Evolutionary conservation across 495 filamentous ascomycete genomes (phyloP).

Genomic region (Talaromyces nanjingensis): DNA sequence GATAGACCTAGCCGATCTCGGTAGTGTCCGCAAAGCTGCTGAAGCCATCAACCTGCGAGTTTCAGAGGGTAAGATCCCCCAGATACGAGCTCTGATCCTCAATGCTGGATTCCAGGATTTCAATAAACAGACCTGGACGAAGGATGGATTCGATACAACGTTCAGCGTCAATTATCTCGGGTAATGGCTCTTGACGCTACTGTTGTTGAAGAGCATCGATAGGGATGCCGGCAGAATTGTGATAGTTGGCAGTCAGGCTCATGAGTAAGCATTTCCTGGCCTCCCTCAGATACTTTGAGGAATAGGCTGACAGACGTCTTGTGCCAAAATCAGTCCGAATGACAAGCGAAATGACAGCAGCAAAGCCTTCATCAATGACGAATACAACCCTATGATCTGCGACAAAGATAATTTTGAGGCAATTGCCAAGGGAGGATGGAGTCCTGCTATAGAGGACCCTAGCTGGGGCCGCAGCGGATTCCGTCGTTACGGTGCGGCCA

Average conservation of each 20-base stretch:
- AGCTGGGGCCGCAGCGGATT: too few relatives aligned
- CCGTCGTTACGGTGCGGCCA: slow-evolving; percentile 28
- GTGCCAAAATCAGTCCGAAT: not conserved
- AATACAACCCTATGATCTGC: slow-evolving; percentile 22
- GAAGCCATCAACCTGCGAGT: slow-evolving; percentile 11
- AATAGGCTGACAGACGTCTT: not conserved
- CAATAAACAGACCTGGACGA: slow-evolving; percentile 18
- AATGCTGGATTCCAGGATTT: slow-evolving; percentile 35
- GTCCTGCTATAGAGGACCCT: slow-evolving; percentile 13
- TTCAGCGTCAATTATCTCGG: slow-evolving; percentile 40
- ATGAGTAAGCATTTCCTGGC: slow-evolving; percentile 17
- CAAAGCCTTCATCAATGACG: slow-evolving; percentile 13
- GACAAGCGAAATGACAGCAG: slow-evolving; percentile 1
- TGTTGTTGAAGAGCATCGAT: slow-evolving; percentile 37
- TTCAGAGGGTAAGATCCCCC: too few relatives aligned
- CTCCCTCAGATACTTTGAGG: not conserved
- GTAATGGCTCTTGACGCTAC: slow-evolving; percentile 34
- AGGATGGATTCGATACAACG: slow-evolving; percentile 32
- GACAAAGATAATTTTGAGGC: slow-evolving; percentile 15
- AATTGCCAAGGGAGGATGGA: slow-evolving; percentile 26
- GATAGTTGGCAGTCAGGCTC: slow-evolving; percentile 33
- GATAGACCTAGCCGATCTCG: slow-evolving; percentile 32
- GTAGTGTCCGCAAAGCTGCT: slow-evolving; percentile 28
- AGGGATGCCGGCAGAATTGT: slow-evolving; percentile 33
- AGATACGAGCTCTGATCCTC: slow-evolving; percentile 35